Evolutionary conservation across 1,139 yeast species (phyloP), one percentile per base, ranked within the genome.

Genomic region (Candida neerlandica): DNA sequence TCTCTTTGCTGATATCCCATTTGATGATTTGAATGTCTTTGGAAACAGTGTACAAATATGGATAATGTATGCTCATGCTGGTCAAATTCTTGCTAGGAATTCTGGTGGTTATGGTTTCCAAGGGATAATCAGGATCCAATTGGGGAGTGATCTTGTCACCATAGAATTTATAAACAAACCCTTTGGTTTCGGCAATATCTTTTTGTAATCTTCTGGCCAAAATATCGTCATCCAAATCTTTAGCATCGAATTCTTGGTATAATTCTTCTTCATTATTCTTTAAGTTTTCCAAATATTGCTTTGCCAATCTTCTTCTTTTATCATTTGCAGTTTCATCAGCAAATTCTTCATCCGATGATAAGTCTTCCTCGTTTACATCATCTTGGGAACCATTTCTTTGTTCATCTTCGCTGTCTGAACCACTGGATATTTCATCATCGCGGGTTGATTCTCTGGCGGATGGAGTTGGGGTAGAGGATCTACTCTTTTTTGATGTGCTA

Each of bases 301-400:
- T 91, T 18, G 99, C 99, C 55, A 94, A 75, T 62, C 98, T 77
- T 70, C 98, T 82, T 69, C 99, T 82, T 67, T 90, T 92, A 62
- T 94, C 99, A 0, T 97, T 96, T 18, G 92, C 96, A 46, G 82
- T 84, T 66, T 94, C 99, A 27, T 77, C 78, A 23, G 75, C 82
- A 57, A 84, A 83, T 58, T 85, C 94, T 58, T 85, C 91, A 45
- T 85, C 92, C 6, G 86, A 82, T 12, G 80, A 82, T 37, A 72
- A 53, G 47, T 74, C 75, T 5, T 49, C 49, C 15, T 41, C 53
- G 23, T 34, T 43, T 16, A 34, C 39, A n/a, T 59, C 71, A 5
- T 65, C 75, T 15, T 59, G 7, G 11, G 14, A n/a, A 4, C 27
- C 27, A 23, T 23, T 23, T 19, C 54, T 10, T 52, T 58, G 63